Base-by-base conservation (phyloP, 352 stramenopile genomes). In the Halophytophthora polymorphica region DNA sequence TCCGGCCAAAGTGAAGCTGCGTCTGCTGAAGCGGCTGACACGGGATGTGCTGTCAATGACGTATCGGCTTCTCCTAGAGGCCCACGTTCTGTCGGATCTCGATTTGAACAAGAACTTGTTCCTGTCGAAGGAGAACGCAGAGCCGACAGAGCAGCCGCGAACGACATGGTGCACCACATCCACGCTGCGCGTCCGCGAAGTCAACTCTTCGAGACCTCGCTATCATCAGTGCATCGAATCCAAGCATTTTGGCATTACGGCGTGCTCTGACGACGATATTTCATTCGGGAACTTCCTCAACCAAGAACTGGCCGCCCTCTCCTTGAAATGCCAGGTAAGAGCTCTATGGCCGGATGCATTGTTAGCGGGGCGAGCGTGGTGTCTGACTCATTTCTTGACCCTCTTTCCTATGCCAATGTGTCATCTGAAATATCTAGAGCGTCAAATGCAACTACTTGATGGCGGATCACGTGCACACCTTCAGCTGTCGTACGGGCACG, bases 31-130 rank as follows among this genome's bases (percentile, higher is more conserved):
- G 66, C 54, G 66, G 36, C 73, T 98, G 17, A 85, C 97, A 37
- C 75, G 81, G 12, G 88, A 89, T 18, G 76, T 98, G 8, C 75
- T 99, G 8, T 92, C 85, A 31, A 88, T 96, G 50, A 90, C 95
- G 11, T 99, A 99, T 70, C 97, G 97, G 52, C 71, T 98, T 18
- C 86, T 97, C 22, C 82, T 99, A 18, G 95, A 99, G 64, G 96
- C 94, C 6, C 86, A 94, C 47, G 96, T 98, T 46, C 69, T 98
- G 22, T 90, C 80, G 15, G 92, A 98, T 48, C 73, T 97, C 17
- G 67, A 71, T 13, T 60, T 95, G 66, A 74, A 84, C 57, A 60
- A 60, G 5, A 52, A 46, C 6, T 58, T 64, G 33, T 23, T 77
- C 29, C 49, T 58, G 22, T 54, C 50, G 5, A 63, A 59, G 22